Base-by-base conservation (phyloP, 2,329 filamentous ascomycete genomes). In the Diaporthe sp. region DNA sequence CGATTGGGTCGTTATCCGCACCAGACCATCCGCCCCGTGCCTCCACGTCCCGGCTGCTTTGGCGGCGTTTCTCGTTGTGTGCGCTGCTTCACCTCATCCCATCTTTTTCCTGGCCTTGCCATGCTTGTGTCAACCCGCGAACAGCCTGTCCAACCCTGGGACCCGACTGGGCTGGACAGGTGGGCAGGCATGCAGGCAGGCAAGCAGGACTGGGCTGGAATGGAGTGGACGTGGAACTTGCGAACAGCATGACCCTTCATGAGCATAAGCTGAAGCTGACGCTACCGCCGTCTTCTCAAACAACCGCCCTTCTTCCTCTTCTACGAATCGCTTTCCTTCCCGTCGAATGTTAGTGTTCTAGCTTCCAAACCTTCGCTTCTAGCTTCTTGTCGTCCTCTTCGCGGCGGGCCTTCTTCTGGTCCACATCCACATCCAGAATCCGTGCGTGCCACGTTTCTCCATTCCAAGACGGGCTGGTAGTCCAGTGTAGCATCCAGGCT, bases 401-500 rank as follows among this genome's bases (percentile, higher is more conserved):
- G 46, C 46, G 2, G 44, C 61, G 28, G 28, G 61, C 28, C 61
- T n/a, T 53, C 22, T 68, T 68, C 25, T 53, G 65, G 46, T 68
- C 65, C 65, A 68, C 62, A 39, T 34, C 34, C 37, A 39, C 37
- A 39, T 37, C 13, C 46, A 68, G 22, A 68, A 68, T 68, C 65
- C 65, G 46, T 39, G 65, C 65, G 65, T 69, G 65, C 49, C 65
- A 55, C 34, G 65, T 69, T 55, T 39, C 65, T 69, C 46, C 46
- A 69, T 69, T 69, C 65, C 65, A 69, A 55, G 65, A 53, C 65
- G 65, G 65, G 65, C 65, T 65, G 42, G 25, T n/a, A n/a, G 42
- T n/a, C 42, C 49, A 42, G 17, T 65, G 61, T 65, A 65, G n/a
- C 73, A 55, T 22, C 51, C 67, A 74, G 44, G 67, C 76, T 73